Evolutionary conservation across 2,329 filamentous ascomycete genomes (phyloP), one percentile per base, ranked within the genome.

Genomic region (Cryphonectria japonica): DNA sequence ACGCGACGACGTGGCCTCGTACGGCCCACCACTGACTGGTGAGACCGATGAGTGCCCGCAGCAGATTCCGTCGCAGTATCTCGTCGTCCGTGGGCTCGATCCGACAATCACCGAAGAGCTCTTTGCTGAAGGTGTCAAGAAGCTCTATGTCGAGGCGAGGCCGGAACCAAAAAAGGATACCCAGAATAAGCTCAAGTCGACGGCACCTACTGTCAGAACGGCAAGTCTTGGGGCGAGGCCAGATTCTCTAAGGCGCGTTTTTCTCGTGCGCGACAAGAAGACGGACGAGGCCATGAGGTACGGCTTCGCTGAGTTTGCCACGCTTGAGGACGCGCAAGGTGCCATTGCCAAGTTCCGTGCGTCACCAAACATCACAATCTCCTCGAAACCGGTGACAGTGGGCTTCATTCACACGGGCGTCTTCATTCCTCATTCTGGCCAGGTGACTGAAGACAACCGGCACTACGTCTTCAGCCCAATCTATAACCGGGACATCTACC

Each of bases 391-490:
- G 0, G 91, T 94, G 22, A 85, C 88, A 14, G 85, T 93, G 34
- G 91, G 88, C 60, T 94, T 92, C 75, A 94, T 95, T 54, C 93
- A 96, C 74, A 89, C 92, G n/a, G 93, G 93, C 6, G 93, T 96
- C 2, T 96, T 97, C 76, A 88, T 95, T 16, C 93, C 92, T 0
- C 91, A 92, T 60, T 85, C 92, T 65, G 87, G 90, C 66, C 85
- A 86, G 9, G 71, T 83, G 1, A 84, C 85, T 6, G 83, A 86
- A 0, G 86, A 86, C 26, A 87, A 85, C n/a, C 85, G 88, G 19
- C 84, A 82, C 62, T 90, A 90, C 78, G 92, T 91, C 0, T 95
- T 95, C 76, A 85, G 86, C 43, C 91, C 92, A 1, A 83, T 93
- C 1, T 89, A 88, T 74, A 94, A 94, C 75, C 85, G 90, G 1